These are phyloP conservation scores for Colletotrichum lupini DNA, from an alignment of 2,329 filamentous ascomycete species.

Conservation along the genomic window DNA sequence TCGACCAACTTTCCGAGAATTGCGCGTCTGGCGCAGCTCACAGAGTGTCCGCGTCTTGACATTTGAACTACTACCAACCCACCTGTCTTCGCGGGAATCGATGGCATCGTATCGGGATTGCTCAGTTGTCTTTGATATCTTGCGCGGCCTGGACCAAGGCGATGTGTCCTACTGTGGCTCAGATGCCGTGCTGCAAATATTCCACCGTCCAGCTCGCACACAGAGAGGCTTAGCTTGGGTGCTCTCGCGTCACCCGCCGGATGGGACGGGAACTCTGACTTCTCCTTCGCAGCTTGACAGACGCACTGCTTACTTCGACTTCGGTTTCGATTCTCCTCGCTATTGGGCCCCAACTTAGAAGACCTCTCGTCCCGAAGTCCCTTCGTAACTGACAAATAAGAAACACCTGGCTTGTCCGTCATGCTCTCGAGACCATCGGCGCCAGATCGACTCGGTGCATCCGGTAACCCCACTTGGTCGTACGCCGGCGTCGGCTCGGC, in stretches of 20 bases:
- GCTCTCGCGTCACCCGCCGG: constrained; percentile 18
- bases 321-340: background rate
- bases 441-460: constrained; percentile 24
- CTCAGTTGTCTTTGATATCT: background rate
- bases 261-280: background rate
- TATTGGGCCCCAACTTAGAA: background rate
- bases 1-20: background rate
- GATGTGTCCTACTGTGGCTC: constrained; percentile 24
- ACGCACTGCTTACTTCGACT: background rate
- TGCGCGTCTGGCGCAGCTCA: background rate
- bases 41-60: background rate
- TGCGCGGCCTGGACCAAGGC: background rate
- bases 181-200: constrained; percentile 4
- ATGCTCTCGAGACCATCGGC: background rate
- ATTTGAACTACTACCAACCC: background rate
- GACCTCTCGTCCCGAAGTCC: background rate
- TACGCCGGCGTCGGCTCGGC: constrained; percentile 17
- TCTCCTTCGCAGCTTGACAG: constrained; percentile 10
- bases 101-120: background rate
- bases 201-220: background rate
- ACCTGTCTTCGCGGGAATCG: background rate
- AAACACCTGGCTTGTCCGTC: background rate
- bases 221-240: constrained; percentile 19
- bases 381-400: constrained; percentile 19
- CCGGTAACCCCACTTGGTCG: constrained; percentile 19